Evolutionary conservation across 768 basidiomycete species (phyloP), one percentile per base, ranked within the genome.

Genomic region (Gelatoporia subvermispora): DNA sequence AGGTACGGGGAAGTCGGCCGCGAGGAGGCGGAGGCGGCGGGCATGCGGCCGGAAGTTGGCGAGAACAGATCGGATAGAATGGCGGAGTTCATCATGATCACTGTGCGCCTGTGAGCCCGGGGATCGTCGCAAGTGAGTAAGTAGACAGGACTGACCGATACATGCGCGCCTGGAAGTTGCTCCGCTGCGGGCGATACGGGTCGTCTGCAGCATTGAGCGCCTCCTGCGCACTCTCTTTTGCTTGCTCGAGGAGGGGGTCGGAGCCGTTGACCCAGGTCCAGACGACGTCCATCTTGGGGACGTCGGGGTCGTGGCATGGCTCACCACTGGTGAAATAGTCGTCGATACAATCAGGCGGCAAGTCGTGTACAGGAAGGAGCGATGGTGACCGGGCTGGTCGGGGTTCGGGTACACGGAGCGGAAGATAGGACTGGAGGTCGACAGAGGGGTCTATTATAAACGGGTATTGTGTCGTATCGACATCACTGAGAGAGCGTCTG

Each of bases 81-180:
- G 66, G 13, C 65, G 62, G 25, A 71, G 59, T 49, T 71, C 70
- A 49, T 69, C 68, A 52, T 70, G 66, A 42, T 71, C 67, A 9
- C 70, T 61, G 43, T 9, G 36, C 35, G 28, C 28, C 13, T 5
- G 5, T 31, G 5, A 31, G 28, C 28, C 13, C 7, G 28, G 5
- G 28, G 22, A 20, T 45, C 9, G 22, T 21, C 28, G 9, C 13
- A 11, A 23, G 17, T 15, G 37, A 4, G 24, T 4, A 36, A 7
- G 15, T 18, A 9, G 15, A 23, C 3, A 24, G 15, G n/a, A 59
- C 60, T 10, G 44, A 60, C 60, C 60, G 55, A 47, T 54, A 60
- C 51, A 60, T 53, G n/a, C 62, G 48, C 7, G 48, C 52, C 41
- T 25, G 13, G 55, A 43, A 18, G 54, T 49, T 43, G 18, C 37